Evolutionary conservation across 116 monocot species (phyloP), one percentile per base, ranked within the genome.

Genomic region (Phalaenopsis hybrid): DNA sequence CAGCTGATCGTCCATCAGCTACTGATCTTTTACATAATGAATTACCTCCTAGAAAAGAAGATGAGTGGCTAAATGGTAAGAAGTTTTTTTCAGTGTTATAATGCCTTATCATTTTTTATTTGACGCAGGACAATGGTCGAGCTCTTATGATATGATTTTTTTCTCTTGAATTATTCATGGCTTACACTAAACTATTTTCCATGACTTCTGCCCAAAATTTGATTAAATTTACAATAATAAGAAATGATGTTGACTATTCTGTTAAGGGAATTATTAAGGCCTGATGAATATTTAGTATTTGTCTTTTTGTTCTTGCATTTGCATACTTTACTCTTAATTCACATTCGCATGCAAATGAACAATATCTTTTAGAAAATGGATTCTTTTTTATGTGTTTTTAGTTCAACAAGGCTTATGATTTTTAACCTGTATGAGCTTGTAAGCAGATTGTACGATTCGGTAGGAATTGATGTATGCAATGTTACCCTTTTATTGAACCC

Each of bases 51-150:
- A 61, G 95, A 84, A 92, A 94, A 93, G 94, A 98, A 87, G 95
- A 98, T 90, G 97, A 94, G 49, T 98, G 94, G 97, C 57, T 98
- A 77, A 92, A 91, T 84, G 94, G 97, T 97, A 83, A 78, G 81
- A 49, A n/a, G 44, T 37, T 46, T 72, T 69, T 72, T 72, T 15
- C 41, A 13, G 41, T 37, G 72, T 72, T 72, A 16, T 31, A 15
- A 15, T 37, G 72, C 16, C 33, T 41, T 72, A 72, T 41, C 72
- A 72, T 72, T 43, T 72, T 72, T 37, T 34, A 7, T 72, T 72
- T 37, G 16, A 0, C 4, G 37, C 41, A 72, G 34, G 72, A 15
- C 5, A 72, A 41, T 17, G 12, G 28, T 28, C 28, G 10, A 28
- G 28, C 21, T 25, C 28, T 28, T 67, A 67, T 2, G 28, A 67